Base-by-base conservation (phyloP, 768 basidiomycete species). In the Collybia sordida region DNA sequence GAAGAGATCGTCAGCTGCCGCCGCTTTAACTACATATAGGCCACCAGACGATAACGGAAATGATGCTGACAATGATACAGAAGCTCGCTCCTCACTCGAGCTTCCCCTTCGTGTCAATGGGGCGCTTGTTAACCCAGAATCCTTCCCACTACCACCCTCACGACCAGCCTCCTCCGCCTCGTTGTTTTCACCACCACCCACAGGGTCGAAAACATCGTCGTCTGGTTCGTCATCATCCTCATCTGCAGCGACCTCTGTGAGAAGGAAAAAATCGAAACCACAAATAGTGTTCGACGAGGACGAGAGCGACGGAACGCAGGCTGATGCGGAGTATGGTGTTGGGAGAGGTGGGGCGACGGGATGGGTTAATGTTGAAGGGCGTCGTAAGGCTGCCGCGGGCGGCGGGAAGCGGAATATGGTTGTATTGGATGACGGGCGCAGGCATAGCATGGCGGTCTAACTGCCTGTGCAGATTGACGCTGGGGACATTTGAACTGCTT, bases 271-370 rank as follows among this genome's bases (percentile, higher is more conserved):
- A 57, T 81, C 80, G 3, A 73, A 78, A 28, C 73, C 77, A 3
- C 73, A 73, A 53, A 42, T 75, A 17, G 51, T 68, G 5, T 67
- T 71, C 1, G 73, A 77, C 25, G 77, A 80, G 1, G 81, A 82
- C 3, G 80, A 72, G 22, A 74, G 75, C 3, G 83, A 86, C 48
- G 83, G 82, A 54, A 87, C 85, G 28, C 85, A 83, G 1, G 79
- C 75, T n/a, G 80, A 88, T 55, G 86, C 85, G 3, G 88, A 89
- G 61, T 85, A 75, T 17, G 87, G 88, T 64, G 84, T 74, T 35
- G 55, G 60, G 47, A 51, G 54, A 39, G 59, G 51, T 54, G 66
- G 49, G 6, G 47, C 51, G 35, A 55, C 51, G 18, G 59, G 66
- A 22, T 84, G 83, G 80, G 70, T 78, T 39, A 83, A 82, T 61